Conservation (phyloP, 768 basidiomycete genomes). For the Termitomyces sp. region DNA sequence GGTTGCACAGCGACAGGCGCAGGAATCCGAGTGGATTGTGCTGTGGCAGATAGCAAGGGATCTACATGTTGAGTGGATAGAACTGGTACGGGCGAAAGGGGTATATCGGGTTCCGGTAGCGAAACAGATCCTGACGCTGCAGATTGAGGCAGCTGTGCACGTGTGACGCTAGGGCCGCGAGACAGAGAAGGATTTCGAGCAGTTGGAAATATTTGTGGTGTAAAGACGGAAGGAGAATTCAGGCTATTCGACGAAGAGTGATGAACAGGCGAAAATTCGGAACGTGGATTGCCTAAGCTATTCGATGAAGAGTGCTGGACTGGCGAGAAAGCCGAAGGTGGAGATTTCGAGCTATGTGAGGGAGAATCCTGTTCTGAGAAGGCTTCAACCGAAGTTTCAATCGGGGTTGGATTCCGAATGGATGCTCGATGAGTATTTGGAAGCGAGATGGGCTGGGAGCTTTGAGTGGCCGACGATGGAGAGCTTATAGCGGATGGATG, state of each 20-base stretch:
- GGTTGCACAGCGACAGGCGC: neutral
- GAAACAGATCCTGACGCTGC: slow-evolving; percentile 2
- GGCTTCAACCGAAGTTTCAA: neutral
- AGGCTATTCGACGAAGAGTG: slow-evolving; percentile 5
- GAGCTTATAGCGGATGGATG: slow-evolving; percentile 9
- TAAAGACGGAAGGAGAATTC: slow-evolving; percentile 8
- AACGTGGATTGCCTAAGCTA: neutral
- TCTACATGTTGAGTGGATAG: neutral
- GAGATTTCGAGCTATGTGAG: neutral
- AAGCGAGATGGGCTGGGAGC: slow-evolving; percentile 16
- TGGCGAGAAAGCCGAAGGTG: slow-evolving; percentile 10
- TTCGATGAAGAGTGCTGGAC: slow-evolving; percentile 4
- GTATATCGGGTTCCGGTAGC: neutral
- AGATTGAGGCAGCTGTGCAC: slow-evolving; percentile 1
- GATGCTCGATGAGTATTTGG: slow-evolving; percentile 5
- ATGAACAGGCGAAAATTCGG: slow-evolving; percentile 9
- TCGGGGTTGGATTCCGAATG: neutral
- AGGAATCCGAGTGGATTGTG: slow-evolving; percentile 3
- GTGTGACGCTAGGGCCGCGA: slow-evolving; percentile 6
- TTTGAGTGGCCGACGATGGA: slow-evolving; percentile 8
- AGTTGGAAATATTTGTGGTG: slow-evolving; percentile 7
- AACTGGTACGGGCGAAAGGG: neutral
- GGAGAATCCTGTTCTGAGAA: slow-evolving; percentile 4
- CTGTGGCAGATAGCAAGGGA: neutral
- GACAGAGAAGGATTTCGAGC: slow-evolving; percentile 12